These are phyloP conservation scores for Tuber aestivum DNA, from an alignment of 495 filamentous ascomycete genomes.

Conservation along the genomic window DNA sequence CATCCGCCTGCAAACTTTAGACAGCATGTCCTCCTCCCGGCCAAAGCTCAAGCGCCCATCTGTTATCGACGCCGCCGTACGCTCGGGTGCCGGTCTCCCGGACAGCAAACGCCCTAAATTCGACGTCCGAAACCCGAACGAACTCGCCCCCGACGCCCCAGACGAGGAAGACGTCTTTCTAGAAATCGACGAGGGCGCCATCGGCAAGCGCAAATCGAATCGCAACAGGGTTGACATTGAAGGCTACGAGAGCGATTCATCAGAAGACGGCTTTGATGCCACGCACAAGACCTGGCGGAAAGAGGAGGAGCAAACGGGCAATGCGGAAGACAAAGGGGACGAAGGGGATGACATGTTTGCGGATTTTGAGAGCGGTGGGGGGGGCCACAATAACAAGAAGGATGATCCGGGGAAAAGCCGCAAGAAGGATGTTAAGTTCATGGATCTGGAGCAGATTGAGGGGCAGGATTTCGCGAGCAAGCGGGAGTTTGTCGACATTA, in stretches of 20 bases:
- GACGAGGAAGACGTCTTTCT: slow-evolving; percentile 60
- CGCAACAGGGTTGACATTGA: slow-evolving; percentile 91
- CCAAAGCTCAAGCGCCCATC: slow-evolving; percentile 81
- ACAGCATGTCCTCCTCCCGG: slow-evolving; percentile 60
- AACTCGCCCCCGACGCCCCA: slow-evolving; percentile 66
- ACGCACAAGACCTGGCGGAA: slow-evolving; percentile 38
- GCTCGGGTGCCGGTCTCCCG: slow-evolving; percentile 52
- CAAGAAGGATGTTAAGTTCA: slow-evolving; percentile 71
- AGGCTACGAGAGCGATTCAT: slow-evolving; percentile 92
- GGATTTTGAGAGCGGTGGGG: slow-evolving; percentile 59
- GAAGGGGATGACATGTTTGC: slow-evolving; percentile 91
- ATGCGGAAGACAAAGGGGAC: slow-evolving; percentile 50
- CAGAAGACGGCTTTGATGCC: slow-evolving; percentile 79
- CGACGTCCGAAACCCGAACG: slow-evolving; percentile 88
- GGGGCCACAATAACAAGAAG: slow-evolving; percentile 52
- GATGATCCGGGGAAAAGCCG: slow-evolving; percentile 44
- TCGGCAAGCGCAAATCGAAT: slow-evolving; percentile 67
- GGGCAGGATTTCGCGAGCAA: slow-evolving; percentile 65
- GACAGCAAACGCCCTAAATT: slow-evolving; percentile 72
- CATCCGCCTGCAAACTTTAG: not conserved
- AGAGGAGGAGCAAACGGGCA: slow-evolving; percentile 53
- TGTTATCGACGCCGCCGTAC: slow-evolving; percentile 57
- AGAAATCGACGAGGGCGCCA: slow-evolving; percentile 88
- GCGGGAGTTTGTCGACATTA: slow-evolving; percentile 33
- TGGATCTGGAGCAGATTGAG: slow-evolving; percentile 70